Conservation (phyloP, 2,329 filamentous ascomycete genomes). For the Xylaria sp. region DNA sequence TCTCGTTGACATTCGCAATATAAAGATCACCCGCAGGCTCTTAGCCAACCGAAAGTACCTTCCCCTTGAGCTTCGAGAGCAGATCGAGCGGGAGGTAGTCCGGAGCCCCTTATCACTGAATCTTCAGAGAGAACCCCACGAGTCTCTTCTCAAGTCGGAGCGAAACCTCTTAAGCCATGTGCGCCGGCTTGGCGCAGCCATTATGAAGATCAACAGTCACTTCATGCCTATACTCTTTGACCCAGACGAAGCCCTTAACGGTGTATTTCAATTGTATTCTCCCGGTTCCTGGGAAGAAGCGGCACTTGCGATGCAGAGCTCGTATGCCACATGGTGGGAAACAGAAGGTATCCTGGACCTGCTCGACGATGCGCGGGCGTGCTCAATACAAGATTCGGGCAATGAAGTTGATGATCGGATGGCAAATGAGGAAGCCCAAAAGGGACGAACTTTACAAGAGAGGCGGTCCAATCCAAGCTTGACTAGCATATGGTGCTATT, state of each 20-base stretch:
- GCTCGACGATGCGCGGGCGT: conserved; percentile 28
- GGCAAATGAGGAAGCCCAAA: background rate
- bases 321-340: conserved; percentile 33
- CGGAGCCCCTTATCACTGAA: conserved; percentile 33
- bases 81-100: conserved; percentile 30
- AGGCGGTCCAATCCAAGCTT: background rate
- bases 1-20: conserved; percentile 37
- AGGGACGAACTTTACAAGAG: background rate
- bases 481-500: background rate
- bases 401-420: background rate
- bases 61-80: conserved; percentile 28
- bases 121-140: conserved; percentile 14
- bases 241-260: conserved; percentile 23
- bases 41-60: conserved; percentile 17
- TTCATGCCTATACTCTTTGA: conserved; percentile 30
- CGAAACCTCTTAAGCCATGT: conserved; percentile 17
- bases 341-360: conserved; percentile 33
- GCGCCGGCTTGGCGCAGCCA: background rate
- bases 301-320: conserved; percentile 28
- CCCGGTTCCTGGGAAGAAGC: conserved; percentile 26
- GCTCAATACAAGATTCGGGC: conserved; percentile 19
- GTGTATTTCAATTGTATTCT: background rate
- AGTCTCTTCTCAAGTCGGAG: conserved; percentile 16
- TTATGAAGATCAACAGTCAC: conserved; percentile 6
- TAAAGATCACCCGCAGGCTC: conserved; percentile 28